Evolutionary conservation across 192 early-diverging fungal species (phyloP), one percentile per base, ranked within the genome.

Genomic region (Pilaira anomala): DNA sequence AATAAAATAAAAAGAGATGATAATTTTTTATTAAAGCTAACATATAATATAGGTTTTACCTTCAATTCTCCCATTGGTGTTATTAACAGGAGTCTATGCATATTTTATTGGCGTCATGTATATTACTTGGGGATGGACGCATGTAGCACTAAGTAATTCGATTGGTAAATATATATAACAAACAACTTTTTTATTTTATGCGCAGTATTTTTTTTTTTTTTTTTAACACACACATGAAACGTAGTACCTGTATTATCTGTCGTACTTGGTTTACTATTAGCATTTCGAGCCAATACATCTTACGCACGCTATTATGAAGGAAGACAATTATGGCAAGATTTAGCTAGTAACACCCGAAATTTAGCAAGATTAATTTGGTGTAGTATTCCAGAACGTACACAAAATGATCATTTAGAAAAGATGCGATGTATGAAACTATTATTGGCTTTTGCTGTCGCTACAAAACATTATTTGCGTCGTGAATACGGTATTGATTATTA

Each of bases 211-310:
- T n/a, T n/a, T n/a, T n/a, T n/a, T n/a, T n/a, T n/a, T n/a, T n/a
- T n/a, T n/a, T n/a, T n/a, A n/a, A n/a, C n/a, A n/a, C n/a, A n/a
- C n/a, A n/a, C n/a, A n/a, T n/a, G n/a, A n/a, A n/a, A n/a, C n/a
- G 21, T 69, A 64, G 67, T 74, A 14, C 63, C 67, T 21, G 66
- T 61, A 9, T 18, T 75, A 18, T 65, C 62, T n/a, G 64, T 75
- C 3, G 85, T 86, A 8, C 71, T 86, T n/a, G 83, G 80, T 73
- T 68, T 95, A 66, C 76, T 95, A 16, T 76, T 95, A 26, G 90
- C 87, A 42, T 95, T 95, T 73, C 83, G 93, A 65, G 90, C 87
- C 62, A 93, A 91, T 76, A 86, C 87, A 12, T 86, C 88, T 14
- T 85, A 88, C 65, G 83, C 79, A 14, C 69, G 89, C 18, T 92